Evolutionary conservation across 305 asterid species (phyloP).

Genomic region (Stenogyne calaminthoides): DNA sequence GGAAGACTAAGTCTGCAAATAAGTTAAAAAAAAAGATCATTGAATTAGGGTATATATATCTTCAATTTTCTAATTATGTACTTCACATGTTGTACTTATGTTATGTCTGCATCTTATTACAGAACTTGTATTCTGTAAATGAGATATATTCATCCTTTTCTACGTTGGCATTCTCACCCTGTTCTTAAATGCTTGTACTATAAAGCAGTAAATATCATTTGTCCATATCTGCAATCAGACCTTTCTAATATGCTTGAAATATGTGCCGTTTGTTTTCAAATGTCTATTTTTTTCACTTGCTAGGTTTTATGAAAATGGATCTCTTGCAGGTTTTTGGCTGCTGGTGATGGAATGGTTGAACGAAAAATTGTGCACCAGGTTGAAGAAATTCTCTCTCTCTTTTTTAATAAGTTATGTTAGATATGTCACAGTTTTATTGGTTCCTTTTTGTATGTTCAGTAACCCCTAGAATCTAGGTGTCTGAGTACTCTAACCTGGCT

Average conservation of each 20-base stretch:
- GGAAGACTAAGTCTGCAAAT: constrained; percentile 9
- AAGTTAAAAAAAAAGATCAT: neutral
- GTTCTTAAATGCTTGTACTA: neutral
- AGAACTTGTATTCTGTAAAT: neutral
- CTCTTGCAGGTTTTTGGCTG: constrained; percentile 73
- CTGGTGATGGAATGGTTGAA: constrained; percentile 81
- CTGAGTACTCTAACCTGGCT: constrained; percentile 21
- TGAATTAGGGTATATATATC: neutral
- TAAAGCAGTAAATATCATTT: neutral
- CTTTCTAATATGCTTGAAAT: constrained; percentile 19
- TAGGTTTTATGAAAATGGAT: constrained; percentile 17
- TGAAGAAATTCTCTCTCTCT: constrained; percentile 24
- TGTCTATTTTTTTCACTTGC: constrained; percentile 20
- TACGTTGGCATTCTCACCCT: neutral
- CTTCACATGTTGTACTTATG: neutral
- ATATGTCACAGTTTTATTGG: neutral
- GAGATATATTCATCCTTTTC: neutral
- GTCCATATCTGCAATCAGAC: neutral
- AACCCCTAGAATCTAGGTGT: constrained; percentile 12
- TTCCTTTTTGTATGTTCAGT: neutral
- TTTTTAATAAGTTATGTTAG: neutral
- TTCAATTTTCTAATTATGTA: neutral
- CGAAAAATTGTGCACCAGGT: constrained; percentile 74
- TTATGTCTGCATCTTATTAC: constrained; percentile 1
- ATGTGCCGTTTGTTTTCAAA: constrained; percentile 18